Percentiles rank a stretch among this genome's conserved stretches.
phyloP scores from a whole-genome alignment of 352 stramenopile genomes.

The Lagenidium giganteum region DNA sequence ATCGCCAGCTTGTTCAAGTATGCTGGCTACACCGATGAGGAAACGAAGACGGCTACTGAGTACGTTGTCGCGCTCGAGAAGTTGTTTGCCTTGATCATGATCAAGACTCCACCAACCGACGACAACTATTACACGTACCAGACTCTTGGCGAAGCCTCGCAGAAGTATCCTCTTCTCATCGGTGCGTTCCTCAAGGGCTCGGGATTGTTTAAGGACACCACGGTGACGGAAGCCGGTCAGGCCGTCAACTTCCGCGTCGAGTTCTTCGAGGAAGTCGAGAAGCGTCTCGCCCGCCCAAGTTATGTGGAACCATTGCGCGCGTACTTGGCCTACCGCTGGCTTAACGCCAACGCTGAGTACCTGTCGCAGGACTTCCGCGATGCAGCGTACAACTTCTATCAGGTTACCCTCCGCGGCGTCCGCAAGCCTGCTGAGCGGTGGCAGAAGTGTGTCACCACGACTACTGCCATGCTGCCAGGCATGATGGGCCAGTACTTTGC shows the following conservation, averaged over 20 bases:
- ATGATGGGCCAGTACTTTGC: constrained; percentile 78
- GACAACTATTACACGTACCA: constrained; percentile 79
- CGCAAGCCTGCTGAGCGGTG: constrained; percentile 52
- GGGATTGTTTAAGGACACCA: constrained; percentile 24
- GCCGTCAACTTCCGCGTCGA: constrained; percentile 33
- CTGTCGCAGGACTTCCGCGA: constrained; percentile 63
- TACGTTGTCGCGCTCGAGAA: constrained; percentile 76
- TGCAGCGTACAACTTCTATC: constrained; percentile 87
- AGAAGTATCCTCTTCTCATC: constrained; percentile 40
- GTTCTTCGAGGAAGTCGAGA: constrained; percentile 46
- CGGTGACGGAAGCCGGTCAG: constrained; percentile 25
- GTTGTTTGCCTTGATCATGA: constrained; percentile 43
- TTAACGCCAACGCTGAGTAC: constrained; percentile 24
- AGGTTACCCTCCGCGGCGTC: constrained; percentile 58
- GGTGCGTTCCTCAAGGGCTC: constrained; percentile 27
- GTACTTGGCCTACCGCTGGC: constrained; percentile 40
- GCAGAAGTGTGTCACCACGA: constrained; percentile 40
- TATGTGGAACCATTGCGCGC: constrained; percentile 26
- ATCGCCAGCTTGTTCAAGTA: constrained; percentile 31
- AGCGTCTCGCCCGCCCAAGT: constrained; percentile 17
- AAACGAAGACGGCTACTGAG: no score
- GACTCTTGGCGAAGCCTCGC: constrained; percentile 32
- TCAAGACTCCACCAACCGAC: no score
- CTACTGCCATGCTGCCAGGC: constrained; percentile 29
- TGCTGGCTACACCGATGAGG: no score